A percentile compares a stretch with the other conserved stretches of the same genome.
phyloP scores from a whole-genome alignment of 352 stramenopile genomes.

The Globisporangium solare region DNA sequence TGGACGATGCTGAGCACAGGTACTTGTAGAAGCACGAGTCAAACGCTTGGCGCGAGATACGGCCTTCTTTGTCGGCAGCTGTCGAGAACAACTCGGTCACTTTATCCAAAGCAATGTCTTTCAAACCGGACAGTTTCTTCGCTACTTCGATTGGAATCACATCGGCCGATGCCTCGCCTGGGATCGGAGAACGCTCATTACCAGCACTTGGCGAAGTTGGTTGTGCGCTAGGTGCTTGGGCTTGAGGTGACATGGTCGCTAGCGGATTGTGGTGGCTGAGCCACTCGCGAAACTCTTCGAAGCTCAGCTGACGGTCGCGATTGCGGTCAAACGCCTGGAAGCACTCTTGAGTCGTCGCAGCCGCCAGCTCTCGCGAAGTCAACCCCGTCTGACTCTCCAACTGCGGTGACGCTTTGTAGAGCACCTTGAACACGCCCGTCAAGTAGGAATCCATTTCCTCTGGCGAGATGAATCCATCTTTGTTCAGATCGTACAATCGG shows the following conservation, averaged over 20 bases:
- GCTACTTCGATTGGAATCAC: constrained; percentile 63
- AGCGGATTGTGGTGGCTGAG: constrained; percentile 56
- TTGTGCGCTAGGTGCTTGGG: not conserved
- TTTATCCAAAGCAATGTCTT: constrained; percentile 56
- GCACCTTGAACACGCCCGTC: constrained; percentile 79
- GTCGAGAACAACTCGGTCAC: constrained; percentile 52
- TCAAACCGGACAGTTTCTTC: constrained; percentile 66
- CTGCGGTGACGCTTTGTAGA: constrained; percentile 79
- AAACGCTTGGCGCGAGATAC: constrained; percentile 62
- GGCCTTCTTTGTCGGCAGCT: constrained; percentile 38
- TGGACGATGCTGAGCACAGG: constrained; percentile 36
- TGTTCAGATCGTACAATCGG: constrained; percentile 79
- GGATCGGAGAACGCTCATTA: not conserved
- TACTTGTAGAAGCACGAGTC: constrained; percentile 76
- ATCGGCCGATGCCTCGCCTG: constrained; percentile 11
- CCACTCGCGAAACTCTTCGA: constrained; percentile 77
- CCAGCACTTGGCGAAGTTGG: not conserved
- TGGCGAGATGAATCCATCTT: constrained; percentile 75
- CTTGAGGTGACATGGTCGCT: not conserved
- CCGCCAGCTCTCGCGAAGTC: constrained; percentile 57
- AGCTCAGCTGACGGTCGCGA: constrained; percentile 66
- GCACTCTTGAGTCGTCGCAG: constrained; percentile 69
- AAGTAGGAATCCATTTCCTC: constrained; percentile 84
- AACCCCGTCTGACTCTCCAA: constrained; percentile 47
- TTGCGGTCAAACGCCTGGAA: constrained; percentile 78